A percentile compares a stretch with the other conserved stretches of the same genome.
Conservation (phyloP, 768 basidiomycete species). For the Paxillus rubicundulus region DNA sequence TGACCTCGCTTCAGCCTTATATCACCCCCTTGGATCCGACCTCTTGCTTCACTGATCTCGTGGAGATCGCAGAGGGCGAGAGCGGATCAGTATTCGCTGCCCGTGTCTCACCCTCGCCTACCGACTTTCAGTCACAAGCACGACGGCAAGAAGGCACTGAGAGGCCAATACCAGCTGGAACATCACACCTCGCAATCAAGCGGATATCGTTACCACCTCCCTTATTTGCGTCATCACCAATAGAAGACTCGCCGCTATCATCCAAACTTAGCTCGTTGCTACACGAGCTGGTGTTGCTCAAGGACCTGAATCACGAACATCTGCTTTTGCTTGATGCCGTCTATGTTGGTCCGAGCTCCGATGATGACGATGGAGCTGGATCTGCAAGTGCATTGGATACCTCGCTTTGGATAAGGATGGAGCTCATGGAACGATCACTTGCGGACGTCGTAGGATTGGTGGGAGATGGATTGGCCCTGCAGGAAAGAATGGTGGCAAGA, state of each 20-base stretch:
- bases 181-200: conserved; percentile 72
- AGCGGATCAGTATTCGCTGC: conserved; percentile 67
- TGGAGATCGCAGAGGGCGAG: conserved; percentile 83
- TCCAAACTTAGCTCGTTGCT: conserved; percentile 63
- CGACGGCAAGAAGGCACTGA: conserved; percentile 7
- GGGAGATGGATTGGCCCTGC: conserved; percentile 57
- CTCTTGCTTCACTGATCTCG: conserved; percentile 61
- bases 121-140: neutral
- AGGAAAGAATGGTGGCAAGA: conserved; percentile 68
- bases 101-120: conserved; percentile 23
- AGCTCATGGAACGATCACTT: conserved; percentile 84
- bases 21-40: conserved; percentile 67
- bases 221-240: conserved; percentile 16
- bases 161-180: conserved; percentile 24
- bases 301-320: conserved; percentile 55
- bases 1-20: conserved; percentile 51
- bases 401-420: conserved; percentile 84
- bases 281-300: conserved; percentile 60
- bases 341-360: conserved; percentile 53
- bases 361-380: conserved; percentile 29
- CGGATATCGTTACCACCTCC: conserved; percentile 55
- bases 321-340: conserved; percentile 66
- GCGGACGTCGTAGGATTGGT: conserved; percentile 75
- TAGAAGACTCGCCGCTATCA: conserved; percentile 37
- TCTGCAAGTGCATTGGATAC: conserved; percentile 38